Evolutionary conservation across 2,329 filamentous ascomycete genomes (phyloP), one percentile per base, ranked within the genome.

Genomic region (Colletotrichum camelliae): DNA sequence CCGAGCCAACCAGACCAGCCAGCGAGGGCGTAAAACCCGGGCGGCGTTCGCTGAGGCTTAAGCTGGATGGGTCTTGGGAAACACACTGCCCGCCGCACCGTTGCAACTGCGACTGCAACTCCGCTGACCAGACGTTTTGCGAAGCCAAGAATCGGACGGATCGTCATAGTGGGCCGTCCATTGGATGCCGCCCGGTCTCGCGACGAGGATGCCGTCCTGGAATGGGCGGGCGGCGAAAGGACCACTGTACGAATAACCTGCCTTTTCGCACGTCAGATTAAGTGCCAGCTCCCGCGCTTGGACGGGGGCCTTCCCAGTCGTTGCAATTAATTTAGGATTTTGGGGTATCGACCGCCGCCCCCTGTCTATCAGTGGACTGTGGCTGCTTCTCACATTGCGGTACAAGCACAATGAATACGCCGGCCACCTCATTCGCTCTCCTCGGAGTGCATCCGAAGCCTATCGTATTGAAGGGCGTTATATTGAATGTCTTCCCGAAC

Each of bases 151-250:
- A 55, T 48, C 64, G 43, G 64, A 75, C 27, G 58, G 31, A 72
- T 64, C 70, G 73, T 73, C 70, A 65, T 72, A 68, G 70, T 68
- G 70, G 70, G 48, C 70, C 57, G 18, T 15, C 33, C 12, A 31
- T 60, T 24, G 48, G 33, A 65, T 39, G 68, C 64, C 43, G 43
- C 35, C 55, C 57, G 13, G 35, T 64, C 60, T 72, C 48, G 55
- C 55, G 37, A 67, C 55, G 37, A 67, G 70, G 60, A 67, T 72
- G 29, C 21, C 16, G 31, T 33, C 18, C 9, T 39, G 39, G 39
- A 48, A 48, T 61, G 21, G 37, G 31, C 61, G 65, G 39, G 29
- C 16, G 12, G 35, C 33, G 65, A 64, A 21, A 52, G 43, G 43
- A 52, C 43, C 43, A 52, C 43, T 52, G 43, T 52, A n/a, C n/a